Base-by-base conservation (phyloP, 1,139 yeast species). In the Pichia sp. region DNA sequence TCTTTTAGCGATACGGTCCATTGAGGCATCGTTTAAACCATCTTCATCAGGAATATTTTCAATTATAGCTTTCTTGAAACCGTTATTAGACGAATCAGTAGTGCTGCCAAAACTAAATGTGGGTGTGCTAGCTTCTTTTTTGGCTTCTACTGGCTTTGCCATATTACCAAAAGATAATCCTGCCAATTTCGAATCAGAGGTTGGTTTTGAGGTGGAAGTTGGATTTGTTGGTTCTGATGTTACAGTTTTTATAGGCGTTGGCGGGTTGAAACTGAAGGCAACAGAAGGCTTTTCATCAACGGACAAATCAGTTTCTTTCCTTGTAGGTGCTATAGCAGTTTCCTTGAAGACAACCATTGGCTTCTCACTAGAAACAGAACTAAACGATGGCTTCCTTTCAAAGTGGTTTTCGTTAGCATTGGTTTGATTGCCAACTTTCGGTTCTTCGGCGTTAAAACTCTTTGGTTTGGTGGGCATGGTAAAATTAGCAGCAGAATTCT, bases 391-490 rank as follows among this genome's bases (percentile, higher is more conserved):
- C 5, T 10, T 17, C 8, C 29, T 45, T 7, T 30, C 40, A 16
- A 20, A 6, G 12, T 34, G 31, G 16, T 16, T 33, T 16, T 12
- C 24, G 1, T 10, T 17, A 6, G 27, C 4, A 2, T 46, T 38
- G 12, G 16, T 27, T 24, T 12, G 12, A 8, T 46, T 33, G n/a
- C 17, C 40, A 33, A 9, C 12, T 40, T 30, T 16, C 7, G 10
- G 16, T 24, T 24, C 36, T 10, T 49, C 48, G 12, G 58, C 58
- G 7, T 50, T 50, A 40, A 59, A 56, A 12, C 61, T 53, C 51
- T 61, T 64, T 2, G 65, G 62, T 46, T 58, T 64, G 5, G 56
- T 48, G 1, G 63, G 58, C 1, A 64, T 50, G n/a, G 55, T 55
- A 30, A 64, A 61, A 12, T 50, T 50, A 24, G 60, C 49, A 4